Evolutionary conservation across 1,284 basidiomycete species (phyloP).

Genomic region (Microbotryum lychnidis-dioicae): DNA sequence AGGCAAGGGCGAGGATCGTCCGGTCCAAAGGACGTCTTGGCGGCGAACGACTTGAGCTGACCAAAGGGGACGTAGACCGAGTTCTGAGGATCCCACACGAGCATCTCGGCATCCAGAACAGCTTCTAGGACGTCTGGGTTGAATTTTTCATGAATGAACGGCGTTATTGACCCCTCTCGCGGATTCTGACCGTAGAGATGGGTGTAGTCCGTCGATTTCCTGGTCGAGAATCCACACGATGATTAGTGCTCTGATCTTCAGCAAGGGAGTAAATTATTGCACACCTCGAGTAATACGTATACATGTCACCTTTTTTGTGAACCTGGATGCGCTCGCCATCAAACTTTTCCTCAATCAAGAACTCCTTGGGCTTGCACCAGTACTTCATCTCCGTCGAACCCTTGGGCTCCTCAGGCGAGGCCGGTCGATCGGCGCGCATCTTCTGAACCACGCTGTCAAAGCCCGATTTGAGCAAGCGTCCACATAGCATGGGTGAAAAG

Average conservation of each 20-base stretch:
- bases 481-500: conserved; percentile 84
- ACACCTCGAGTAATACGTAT: conserved; percentile 81
- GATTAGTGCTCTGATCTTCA: conserved; percentile 2
- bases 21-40: conserved; percentile 1
- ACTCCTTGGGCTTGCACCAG: conserved; percentile 45
- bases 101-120: conserved; percentile 91
- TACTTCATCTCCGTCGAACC: conserved; percentile 48
- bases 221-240: conserved; percentile 36
- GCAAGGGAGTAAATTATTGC: conserved; percentile 17
- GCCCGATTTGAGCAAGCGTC: conserved; percentile 54
- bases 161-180: conserved; percentile 61
- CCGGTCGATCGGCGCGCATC: conserved; percentile 47
- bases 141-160: conserved; percentile 66
- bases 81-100: conserved; percentile 86
- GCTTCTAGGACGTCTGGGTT: conserved; percentile 68
- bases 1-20: conserved; percentile 69
- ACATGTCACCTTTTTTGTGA: conserved; percentile 79
- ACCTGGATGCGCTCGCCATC: conserved; percentile 92
- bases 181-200: conserved; percentile 67
- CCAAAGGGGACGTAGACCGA: conserved; percentile 83
- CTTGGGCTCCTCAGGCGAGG: conserved; percentile 57
- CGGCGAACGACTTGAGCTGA: conserved; percentile 76
- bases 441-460: conserved; percentile 73
- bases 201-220: conserved; percentile 89
- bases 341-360: conserved; percentile 89